Conservation (phyloP, 805 yeast species). For the Metschnikowia similis region DNA sequence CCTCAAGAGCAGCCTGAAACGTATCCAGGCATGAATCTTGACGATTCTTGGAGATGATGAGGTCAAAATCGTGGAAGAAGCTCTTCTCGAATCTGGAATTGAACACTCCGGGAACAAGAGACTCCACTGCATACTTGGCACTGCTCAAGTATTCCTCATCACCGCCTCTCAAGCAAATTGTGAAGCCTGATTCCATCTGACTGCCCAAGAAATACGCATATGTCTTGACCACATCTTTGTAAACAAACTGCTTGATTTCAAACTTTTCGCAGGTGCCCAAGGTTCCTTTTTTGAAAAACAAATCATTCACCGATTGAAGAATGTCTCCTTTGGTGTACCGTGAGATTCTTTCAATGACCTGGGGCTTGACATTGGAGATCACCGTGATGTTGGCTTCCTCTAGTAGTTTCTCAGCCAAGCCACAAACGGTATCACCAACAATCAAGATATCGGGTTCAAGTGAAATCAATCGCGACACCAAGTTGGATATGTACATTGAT, state of each 20-base stretch:
- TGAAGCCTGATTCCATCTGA: slow-evolving; percentile 68
- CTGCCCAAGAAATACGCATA: slow-evolving; percentile 80
- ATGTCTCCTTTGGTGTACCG: slow-evolving; percentile 80
- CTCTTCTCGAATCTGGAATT: slow-evolving; percentile 69
- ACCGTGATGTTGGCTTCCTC: slow-evolving; percentile 78
- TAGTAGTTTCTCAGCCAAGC: slow-evolving; percentile 69
- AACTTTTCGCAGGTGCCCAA: slow-evolving; percentile 74
- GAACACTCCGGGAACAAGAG: slow-evolving; percentile 73
- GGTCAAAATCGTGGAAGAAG: slow-evolving; percentile 12
- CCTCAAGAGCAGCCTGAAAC: slow-evolving; percentile 2
- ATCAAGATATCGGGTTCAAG: slow-evolving; percentile 76
- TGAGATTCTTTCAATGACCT: slow-evolving; percentile 73
- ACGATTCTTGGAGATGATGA: slow-evolving; percentile 6
- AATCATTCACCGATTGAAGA: slow-evolving; percentile 77
- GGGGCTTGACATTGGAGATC: slow-evolving; percentile 74
- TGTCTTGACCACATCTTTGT: slow-evolving; percentile 56
- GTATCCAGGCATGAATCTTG: background rate
- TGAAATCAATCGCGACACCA: slow-evolving; percentile 73
- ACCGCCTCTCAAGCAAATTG: slow-evolving; percentile 83
- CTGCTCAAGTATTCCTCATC: slow-evolving; percentile 55
- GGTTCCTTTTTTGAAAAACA: slow-evolving; percentile 55
- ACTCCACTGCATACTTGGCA: slow-evolving; percentile 74
- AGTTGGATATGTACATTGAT: slow-evolving; percentile 72
- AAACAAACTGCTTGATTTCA: slow-evolving; percentile 64
- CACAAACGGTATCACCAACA: slow-evolving; percentile 76